Conservation (phyloP, 2,329 filamentous ascomycete species). For the Apiospora pterosperma region DNA sequence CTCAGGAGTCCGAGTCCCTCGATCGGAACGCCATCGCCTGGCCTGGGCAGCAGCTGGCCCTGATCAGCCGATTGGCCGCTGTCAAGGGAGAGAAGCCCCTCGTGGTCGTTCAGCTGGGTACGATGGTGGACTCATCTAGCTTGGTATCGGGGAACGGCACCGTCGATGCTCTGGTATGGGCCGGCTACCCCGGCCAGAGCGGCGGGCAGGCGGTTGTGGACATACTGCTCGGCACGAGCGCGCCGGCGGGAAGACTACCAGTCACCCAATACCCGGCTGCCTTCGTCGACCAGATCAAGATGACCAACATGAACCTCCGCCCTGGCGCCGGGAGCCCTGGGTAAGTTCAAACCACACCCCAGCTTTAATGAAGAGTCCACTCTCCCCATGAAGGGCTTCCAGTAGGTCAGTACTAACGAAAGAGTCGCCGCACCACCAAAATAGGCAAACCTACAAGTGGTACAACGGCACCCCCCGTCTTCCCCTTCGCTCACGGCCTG, state of each 20-base stretch:
- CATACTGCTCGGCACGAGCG: slow-evolving; percentile 41
- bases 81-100: slow-evolving; percentile 40
- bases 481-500: slow-evolving; percentile 43
- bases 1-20: slow-evolving; percentile 47
- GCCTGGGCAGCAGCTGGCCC: slow-evolving; percentile 47
- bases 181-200: slow-evolving; percentile 49
- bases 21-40: slow-evolving; percentile 51
- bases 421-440: no score
- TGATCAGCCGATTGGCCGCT: slow-evolving; percentile 38
- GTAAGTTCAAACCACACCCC: slow-evolving; percentile 10
- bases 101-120: slow-evolving; percentile 48
- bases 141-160: slow-evolving; percentile 41
- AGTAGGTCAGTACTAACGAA: background rate
- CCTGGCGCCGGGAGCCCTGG: slow-evolving; percentile 37
- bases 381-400: background rate
- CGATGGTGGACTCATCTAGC: slow-evolving; percentile 40
- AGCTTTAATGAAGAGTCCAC: no score
- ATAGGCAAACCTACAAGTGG: slow-evolving; percentile 45
- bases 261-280: slow-evolving; percentile 44
- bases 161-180: slow-evolving; percentile 46
- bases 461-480: slow-evolving; percentile 35
- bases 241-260: slow-evolving; percentile 44
- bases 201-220: slow-evolving; percentile 47
- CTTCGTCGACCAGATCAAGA: slow-evolving; percentile 41
- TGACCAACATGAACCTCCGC: slow-evolving; percentile 47